Base-by-base conservation (phyloP, 208 protist genomes). In the Vickermania spadyakhi region DNA sequence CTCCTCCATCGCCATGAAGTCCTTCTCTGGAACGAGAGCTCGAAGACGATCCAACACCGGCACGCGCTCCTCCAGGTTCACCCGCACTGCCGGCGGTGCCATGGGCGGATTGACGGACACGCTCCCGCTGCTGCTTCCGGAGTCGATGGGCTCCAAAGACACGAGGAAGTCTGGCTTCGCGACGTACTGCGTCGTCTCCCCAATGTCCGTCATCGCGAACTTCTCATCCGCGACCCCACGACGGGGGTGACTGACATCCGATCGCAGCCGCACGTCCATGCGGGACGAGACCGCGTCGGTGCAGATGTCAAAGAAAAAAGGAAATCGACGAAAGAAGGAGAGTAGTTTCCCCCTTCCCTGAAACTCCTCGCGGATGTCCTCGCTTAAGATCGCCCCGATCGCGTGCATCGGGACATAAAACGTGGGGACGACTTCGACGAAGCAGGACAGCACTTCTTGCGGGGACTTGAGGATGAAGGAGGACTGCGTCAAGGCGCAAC, bases 201-300 rank as follows among this genome's bases (percentile, higher is more conserved):
- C 88, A 7, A 92, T 70, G 66, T 94, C 88, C 0, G 78, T 86
- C 75, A 94, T 80, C 64, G 76, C 71, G 71, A 75, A 94, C 81
- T 91, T 94, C 21, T 77, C 76, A 67, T 94, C 88, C 26, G 84
- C 88, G 14, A 14, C 72, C 26, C 84, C 88, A 21, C 72, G 70
- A 23, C 72, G 70, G 3, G 88, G 88, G 70, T 94, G 88, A 49
- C 63, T 84, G 11, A 89, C 66, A 55, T 89, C 84, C 3, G 70
- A 69, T 54, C 75, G 71, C 50, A 94, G 81, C 13, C 79, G 75
- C 49, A 94, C 84, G 26, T 84, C 71, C 21, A 58, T 60, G 54
- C 75, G 71, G 18, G 58, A 60, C 0, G 62, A 66, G 2, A 23
- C 45, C 3, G 26, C 58, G n/a, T 52, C 70, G 11, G 14, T 36